A percentile compares a stretch with the other conserved stretches of the same genome.
phyloP scores from a whole-genome alignment of 2,329 filamentous ascomycete genomes.

The Anisogramma anomala region DNA sequence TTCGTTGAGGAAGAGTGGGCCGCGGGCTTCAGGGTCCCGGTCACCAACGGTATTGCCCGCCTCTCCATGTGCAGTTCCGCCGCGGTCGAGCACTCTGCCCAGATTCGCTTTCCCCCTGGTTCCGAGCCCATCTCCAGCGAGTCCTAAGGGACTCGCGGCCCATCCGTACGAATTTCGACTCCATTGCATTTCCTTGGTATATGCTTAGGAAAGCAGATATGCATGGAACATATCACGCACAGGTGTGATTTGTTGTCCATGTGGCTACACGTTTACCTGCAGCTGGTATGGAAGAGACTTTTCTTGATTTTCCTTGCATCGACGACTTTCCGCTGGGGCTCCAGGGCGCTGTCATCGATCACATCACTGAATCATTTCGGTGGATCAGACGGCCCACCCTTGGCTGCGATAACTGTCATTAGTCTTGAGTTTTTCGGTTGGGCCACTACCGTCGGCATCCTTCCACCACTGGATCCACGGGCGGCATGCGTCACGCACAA shows the following conservation, averaged over 20 bases:
- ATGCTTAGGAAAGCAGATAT: slow-evolving; percentile 14
- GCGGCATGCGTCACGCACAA: neutral
- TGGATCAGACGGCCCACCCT: neutral
- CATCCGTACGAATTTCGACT: slow-evolving; percentile 3
- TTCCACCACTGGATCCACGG: neutral
- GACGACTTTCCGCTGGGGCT: slow-evolving; percentile 1
- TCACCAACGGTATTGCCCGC: slow-evolving; percentile 29
- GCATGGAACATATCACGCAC: slow-evolving; percentile 8
- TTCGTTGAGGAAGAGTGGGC: slow-evolving; percentile 67
- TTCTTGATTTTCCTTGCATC: slow-evolving; percentile 11
- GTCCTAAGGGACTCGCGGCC: slow-evolving; percentile 6
- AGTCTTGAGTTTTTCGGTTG: neutral
- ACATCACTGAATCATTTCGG: neutral
- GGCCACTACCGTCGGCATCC: too few relatives aligned
- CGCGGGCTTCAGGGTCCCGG: slow-evolving; percentile 43
- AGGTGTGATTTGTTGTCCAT: slow-evolving; percentile 13
- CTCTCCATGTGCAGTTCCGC: slow-evolving; percentile 15
- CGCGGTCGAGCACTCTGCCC: slow-evolving; percentile 12
- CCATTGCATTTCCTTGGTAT: slow-evolving; percentile 14
- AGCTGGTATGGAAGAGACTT: slow-evolving; percentile 11
- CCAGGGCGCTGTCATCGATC: slow-evolving; percentile 2
- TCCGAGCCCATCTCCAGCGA: slow-evolving; percentile 14
- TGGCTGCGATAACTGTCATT: slow-evolving; percentile 2
- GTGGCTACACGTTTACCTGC: slow-evolving; percentile 10
- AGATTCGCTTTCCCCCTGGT: slow-evolving; percentile 4